Conservation (phyloP, 2,329 filamentous ascomycete species). For the Sporothrix mexicana region DNA sequence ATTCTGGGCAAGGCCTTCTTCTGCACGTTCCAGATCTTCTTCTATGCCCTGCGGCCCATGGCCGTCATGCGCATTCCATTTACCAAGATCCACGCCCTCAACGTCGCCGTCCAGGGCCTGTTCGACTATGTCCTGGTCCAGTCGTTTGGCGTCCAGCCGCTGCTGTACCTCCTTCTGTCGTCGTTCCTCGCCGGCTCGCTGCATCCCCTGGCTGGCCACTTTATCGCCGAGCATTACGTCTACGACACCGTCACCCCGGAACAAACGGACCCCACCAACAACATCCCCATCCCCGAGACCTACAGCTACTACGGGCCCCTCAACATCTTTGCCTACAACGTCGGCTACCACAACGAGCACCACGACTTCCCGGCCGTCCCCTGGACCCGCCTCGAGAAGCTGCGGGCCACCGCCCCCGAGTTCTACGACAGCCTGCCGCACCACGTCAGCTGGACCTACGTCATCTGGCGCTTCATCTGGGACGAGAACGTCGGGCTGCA, state of each 20-base stretch:
- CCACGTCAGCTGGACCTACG: conserved; percentile 89
- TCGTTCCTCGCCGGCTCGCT: conserved; percentile 93
- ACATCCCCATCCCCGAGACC: conserved; percentile 81
- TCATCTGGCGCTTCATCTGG: conserved; percentile 94
- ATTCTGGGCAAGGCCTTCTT: conserved; percentile 98
- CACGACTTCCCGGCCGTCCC: conserved; percentile 98
- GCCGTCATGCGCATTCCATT: conserved; percentile 88
- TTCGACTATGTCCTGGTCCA: conserved; percentile 77
- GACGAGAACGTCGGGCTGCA: conserved; percentile 88
- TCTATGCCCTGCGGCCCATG: conserved; percentile 97
- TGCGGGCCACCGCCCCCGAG: conserved; percentile 82
- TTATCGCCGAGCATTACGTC: conserved; percentile 97
- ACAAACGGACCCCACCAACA: conserved; percentile 63
- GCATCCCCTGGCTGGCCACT: conserved; percentile 94
- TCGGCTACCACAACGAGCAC: conserved; percentile 97
- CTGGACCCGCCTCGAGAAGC: conserved; percentile 81
- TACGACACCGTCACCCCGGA: conserved; percentile 67
- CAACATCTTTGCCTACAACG: conserved; percentile 94
- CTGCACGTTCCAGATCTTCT: conserved; percentile 98
- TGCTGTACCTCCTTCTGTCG: conserved; percentile 84
- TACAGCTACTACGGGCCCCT: conserved; percentile 95
- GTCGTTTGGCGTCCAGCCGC: conserved; percentile 64
- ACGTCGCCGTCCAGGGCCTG: conserved; percentile 74
- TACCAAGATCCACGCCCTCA: conserved; percentile 82
- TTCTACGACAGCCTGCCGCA: conserved; percentile 89